Evolutionary conservation across 768 basidiomycete genomes (phyloP).

Genomic region (Amanita muscaria): DNA sequence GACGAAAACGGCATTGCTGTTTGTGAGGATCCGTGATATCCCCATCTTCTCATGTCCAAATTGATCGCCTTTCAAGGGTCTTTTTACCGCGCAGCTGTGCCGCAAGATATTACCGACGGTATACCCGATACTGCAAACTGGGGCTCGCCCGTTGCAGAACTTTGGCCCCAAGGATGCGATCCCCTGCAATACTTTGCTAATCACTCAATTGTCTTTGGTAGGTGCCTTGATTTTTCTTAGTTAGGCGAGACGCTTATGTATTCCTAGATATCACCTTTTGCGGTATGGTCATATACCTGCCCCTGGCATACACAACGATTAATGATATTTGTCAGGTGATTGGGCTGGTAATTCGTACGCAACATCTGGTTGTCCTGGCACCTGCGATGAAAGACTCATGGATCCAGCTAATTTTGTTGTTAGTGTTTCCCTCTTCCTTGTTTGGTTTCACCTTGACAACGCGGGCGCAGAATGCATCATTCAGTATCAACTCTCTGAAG

Average conservation of each 20-base stretch:
- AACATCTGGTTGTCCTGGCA: slow-evolving; percentile 66
- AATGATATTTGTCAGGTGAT: slow-evolving; percentile 38
- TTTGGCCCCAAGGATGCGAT: slow-evolving; percentile 48
- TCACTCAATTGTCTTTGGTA: slow-evolving; percentile 71
- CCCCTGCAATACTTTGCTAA: slow-evolving; percentile 51
- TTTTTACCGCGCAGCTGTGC: slow-evolving; percentile 73
- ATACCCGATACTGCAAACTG: slow-evolving; percentile 58
- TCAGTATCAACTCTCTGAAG: slow-evolving; percentile 73
- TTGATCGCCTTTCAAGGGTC: slow-evolving; percentile 43
- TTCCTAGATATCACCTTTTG: slow-evolving; percentile 74
- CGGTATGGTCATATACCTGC: slow-evolving; percentile 32
- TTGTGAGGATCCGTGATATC: slow-evolving; percentile 36
- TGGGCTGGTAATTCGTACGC: slow-evolving; percentile 81
- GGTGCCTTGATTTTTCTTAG: slow-evolving; percentile 25
- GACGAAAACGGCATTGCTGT: slow-evolving; percentile 67
- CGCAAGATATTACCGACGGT: slow-evolving; percentile 52
- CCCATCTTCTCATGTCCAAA: neutral
- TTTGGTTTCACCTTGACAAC: neutral
- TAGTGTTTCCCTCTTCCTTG: slow-evolving; percentile 19
- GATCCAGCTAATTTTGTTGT: slow-evolving; percentile 69
- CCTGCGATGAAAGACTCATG: slow-evolving; percentile 53
- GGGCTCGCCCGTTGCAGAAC: slow-evolving; percentile 57
- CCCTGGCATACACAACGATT: neutral
- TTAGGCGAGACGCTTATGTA: neutral
- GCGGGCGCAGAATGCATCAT: slow-evolving; percentile 56